Percentiles rank a stretch among this genome's conserved stretches.
Evolutionary conservation across 306 rosid species (phyloP).

Genomic region (Arachis stenosperma): DNA sequence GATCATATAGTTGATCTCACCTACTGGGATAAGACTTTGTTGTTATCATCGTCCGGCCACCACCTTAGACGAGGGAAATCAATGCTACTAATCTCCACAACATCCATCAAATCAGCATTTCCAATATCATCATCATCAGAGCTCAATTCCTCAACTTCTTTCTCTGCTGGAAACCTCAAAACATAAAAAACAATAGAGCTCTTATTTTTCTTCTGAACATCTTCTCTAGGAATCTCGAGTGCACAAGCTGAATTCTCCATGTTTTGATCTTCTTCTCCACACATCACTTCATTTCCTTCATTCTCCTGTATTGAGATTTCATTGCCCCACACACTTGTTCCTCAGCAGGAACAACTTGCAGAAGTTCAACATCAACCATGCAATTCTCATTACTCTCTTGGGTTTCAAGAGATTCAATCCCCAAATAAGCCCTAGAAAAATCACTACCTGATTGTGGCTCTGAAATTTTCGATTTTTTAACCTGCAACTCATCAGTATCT

Average conservation of each 20-base stretch:
- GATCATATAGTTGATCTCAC: too few relatives aligned
- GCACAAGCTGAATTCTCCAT: constrained; percentile 1
- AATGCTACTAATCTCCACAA: constrained; percentile 37
- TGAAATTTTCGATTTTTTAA: too few relatives aligned
- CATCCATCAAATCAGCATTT: constrained; percentile 29
- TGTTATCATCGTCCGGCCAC: constrained; percentile 32
- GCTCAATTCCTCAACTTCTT: neutral
- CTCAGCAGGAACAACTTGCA: too few relatives aligned
- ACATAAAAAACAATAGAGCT: constrained; percentile 16
- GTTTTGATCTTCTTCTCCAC: neutral
- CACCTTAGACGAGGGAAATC: constrained; percentile 47
- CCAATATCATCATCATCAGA: neutral
- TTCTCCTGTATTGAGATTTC: neutral
- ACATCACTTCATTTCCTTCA: neutral
- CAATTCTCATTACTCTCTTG: too few relatives aligned
- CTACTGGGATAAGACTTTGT: too few relatives aligned
- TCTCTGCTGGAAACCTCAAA: constrained; percentile 26
- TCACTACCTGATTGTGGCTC: too few relatives aligned
- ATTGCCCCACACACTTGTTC: neutral
- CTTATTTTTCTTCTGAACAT: neutral
- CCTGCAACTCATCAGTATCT: too few relatives aligned
- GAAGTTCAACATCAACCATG: too few relatives aligned
- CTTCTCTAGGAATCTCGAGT: neutral
- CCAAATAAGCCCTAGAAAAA: too few relatives aligned
- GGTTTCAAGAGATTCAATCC: too few relatives aligned